Base-by-base conservation (phyloP, 805 yeast genomes). In the Saturnispora ahearnii region DNA sequence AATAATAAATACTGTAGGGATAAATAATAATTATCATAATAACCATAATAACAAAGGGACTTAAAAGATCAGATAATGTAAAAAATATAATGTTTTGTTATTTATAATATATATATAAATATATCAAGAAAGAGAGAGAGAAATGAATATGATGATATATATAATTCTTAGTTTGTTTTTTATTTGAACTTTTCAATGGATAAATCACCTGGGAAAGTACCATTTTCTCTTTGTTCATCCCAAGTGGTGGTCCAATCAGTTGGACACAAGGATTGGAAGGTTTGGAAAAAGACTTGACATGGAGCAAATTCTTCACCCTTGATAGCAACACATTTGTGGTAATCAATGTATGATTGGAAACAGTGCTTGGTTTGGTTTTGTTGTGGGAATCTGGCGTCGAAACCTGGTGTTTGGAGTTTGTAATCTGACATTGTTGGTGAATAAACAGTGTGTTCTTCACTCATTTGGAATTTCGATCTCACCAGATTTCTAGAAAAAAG, bases 241-340 rank as follows among this genome's bases (percentile, higher is more conserved):
- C 95, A 87, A 67, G 73, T 84, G 64, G 81, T 89, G 57, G 82
- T 76, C 95, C 95, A 87, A 60, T 82, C 84, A 51, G 78, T 74
- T 52, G 95, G 95, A 67, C 95, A 87, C 64, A 87, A 75, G 24
- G 96, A 79, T 61, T 84, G 79, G 78, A 78, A 93, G 51, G 97
- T 87, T 72, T 80, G 84, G 82, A 80, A 87, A 77, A 93, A 93
- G 62, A 87, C 90, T 73, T 89, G 79, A 73, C 99, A 93, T 65
- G 98, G 98, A 63, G 90, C 96, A 66, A 93, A 93, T 55, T 90
- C 98, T 74, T 91, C 97, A 67, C 99, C 99, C 76, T 91, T 91
- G 59, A 90, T 88, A 64, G 82, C 85, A 68, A 93, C 81, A 77
- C 99, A 93, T 73, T 89, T 90, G 84, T 86, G 93, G 82, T 91